Evolutionary conservation across 495 filamentous ascomycete genomes (phyloP).

Genomic region (Trichoderma asperelloides): DNA sequence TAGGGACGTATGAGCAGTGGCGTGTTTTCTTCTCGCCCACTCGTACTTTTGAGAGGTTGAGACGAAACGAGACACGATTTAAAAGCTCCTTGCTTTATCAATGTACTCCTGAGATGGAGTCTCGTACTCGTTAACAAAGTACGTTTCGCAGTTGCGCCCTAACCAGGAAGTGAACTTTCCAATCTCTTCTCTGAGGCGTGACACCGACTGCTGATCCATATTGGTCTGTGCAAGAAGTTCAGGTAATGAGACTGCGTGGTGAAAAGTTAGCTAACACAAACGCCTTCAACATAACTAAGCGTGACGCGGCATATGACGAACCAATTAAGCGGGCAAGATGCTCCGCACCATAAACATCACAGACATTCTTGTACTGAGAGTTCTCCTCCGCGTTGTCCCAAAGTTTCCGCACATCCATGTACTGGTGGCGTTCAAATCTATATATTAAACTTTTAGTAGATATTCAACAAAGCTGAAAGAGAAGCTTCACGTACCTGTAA

Average conservation of each 20-base stretch:
- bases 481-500: constrained; percentile 48
- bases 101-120: constrained; percentile 42
- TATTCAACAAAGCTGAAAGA: not conserved
- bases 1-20: not conserved
- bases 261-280: too few relatives aligned
- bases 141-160: constrained; percentile 57
- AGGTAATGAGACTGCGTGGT: constrained; percentile 49
- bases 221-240: constrained; percentile 95
- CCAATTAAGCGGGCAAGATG: constrained; percentile 82
- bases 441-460: not conserved
- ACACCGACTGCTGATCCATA: constrained; percentile 87
- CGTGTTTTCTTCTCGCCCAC: not conserved
- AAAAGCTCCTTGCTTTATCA: constrained; percentile 20
- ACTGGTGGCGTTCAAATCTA: constrained; percentile 81
- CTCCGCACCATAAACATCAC: constrained; percentile 87
- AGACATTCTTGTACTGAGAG: constrained; percentile 45
- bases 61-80: not conserved
- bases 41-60: not conserved
- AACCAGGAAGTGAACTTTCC: constrained; percentile 74
- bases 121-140: constrained; percentile 74
- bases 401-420: constrained; percentile 56
- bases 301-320: constrained; percentile 32
- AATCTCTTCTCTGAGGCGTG: constrained; percentile 79
- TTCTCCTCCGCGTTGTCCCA: constrained; percentile 48
- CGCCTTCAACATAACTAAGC: too few relatives aligned